Evolutionary conservation across 2,329 filamentous ascomycete genomes (phyloP), one percentile per base, ranked within the genome.

Genomic region (Epichloe typhina): DNA sequence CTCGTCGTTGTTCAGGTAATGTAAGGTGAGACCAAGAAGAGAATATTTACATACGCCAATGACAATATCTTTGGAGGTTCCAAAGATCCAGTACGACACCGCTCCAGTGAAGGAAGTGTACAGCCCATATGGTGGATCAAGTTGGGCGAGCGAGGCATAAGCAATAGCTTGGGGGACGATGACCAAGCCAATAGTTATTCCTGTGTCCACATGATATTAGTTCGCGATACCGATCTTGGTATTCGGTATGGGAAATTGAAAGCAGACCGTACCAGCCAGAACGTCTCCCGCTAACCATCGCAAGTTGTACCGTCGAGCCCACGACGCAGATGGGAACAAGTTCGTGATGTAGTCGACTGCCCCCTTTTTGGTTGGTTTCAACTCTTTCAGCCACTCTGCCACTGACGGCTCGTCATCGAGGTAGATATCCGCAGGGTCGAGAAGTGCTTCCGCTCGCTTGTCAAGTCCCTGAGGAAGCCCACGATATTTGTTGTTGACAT

Each of bases 81-180:
- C 86, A 61, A 90, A 90, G 52, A 88, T 77, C 85, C 86, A 90
- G 68, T 91, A 91, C 49, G 88, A 73, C 49, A 88, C 68, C 35
- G 87, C 84, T 47, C 86, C 86, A 64, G 88, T 85, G 61, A 91
- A 91, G 0, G 86, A 89, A 0, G 86, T 87, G 66, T 91, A 91
- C 0, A 91, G 71, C 37, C 86, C 86, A 59, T 79, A 90, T 57
- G 88, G 76, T 3, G 81, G 75, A 0, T 75, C 72, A 15, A 91
- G 70, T 41, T 80, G 71, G 23, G 86, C 86, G 21, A 91, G 72
- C 36, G 82, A 69, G 12, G 86, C 85, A 62, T 91, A 91, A 0
- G 86, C 85, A 83, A 90, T 86, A 51, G 83, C 81, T 66, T 90
- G 86, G 4, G 86, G 86, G 45, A 89, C 82, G 31, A 89, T 84